Percentiles rank a stretch among this genome's conserved stretches.
Conservation (phyloP, 306 rosid species). For the Gillenia trifoliata region DNA sequence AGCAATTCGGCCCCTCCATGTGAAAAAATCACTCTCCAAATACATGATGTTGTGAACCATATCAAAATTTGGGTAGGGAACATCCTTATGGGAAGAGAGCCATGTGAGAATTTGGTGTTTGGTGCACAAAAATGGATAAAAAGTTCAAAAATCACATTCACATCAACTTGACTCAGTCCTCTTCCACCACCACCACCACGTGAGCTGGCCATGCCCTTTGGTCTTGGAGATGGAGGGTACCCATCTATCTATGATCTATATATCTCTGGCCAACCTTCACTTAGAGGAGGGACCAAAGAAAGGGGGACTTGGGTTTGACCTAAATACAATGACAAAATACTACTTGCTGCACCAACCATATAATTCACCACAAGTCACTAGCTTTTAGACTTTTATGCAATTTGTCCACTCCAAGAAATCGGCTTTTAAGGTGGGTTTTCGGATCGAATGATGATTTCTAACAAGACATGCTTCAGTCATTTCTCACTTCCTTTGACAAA, state of each 20-base stretch:
- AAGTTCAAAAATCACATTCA: neutral
- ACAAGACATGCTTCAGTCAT: too few species aligned
- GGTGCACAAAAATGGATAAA: neutral
- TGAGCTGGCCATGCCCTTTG: constrained; percentile 11
- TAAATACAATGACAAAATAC: neutral
- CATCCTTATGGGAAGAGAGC: neutral
- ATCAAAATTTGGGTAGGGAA: neutral
- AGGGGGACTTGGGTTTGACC: constrained; percentile 1
- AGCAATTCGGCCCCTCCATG: neutral
- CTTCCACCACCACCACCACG: neutral
- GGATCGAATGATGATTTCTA: too few species aligned
- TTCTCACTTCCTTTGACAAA: neutral
- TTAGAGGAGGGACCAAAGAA: neutral
- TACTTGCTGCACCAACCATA: neutral
- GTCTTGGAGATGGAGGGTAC: neutral
- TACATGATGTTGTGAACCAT: neutral
- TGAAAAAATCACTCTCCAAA: neutral
- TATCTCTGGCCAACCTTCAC: neutral
- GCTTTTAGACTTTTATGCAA: too few species aligned
- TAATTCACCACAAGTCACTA: neutral
- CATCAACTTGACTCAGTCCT: constrained; percentile 1
- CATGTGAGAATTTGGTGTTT: constrained; percentile 14
- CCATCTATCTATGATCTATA: too few species aligned
- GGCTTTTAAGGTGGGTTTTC: too few species aligned
- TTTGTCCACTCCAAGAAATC: too few species aligned